Percentiles rank a stretch among this genome's conserved stretches.
Conservation (phyloP, 1,284 basidiomycete genomes). For the Apiotrichum montevideense region DNA sequence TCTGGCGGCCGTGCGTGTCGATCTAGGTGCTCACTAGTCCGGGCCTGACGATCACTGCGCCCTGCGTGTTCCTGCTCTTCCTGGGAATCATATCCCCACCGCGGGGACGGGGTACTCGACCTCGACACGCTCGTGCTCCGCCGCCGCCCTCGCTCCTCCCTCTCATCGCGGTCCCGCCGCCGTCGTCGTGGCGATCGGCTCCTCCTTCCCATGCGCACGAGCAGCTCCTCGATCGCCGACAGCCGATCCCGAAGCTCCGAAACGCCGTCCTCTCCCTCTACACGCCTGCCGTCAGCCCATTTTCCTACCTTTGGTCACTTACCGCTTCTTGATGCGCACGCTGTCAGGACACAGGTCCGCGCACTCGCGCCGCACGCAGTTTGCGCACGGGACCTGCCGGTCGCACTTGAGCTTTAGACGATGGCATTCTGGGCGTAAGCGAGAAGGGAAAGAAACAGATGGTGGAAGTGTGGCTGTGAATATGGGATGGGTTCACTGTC, state of each 20-base stretch:
- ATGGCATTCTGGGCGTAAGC: conserved; percentile 17
- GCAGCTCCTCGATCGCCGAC: background rate
- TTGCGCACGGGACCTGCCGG: conserved; percentile 29
- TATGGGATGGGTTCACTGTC: no score
- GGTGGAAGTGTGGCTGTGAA: no score
- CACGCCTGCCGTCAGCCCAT: background rate
- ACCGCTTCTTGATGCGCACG: background rate
- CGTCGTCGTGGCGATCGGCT: background rate
- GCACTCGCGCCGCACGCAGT: conserved; percentile 34
- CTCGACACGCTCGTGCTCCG: no score
- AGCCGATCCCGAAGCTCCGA: conserved; percentile 16
- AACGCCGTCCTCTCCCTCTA: conserved; percentile 8
- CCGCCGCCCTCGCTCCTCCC: background rate
- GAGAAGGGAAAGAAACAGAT: no score
- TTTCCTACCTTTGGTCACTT: background rate
- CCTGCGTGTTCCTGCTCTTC: no score
- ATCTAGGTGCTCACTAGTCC: no score
- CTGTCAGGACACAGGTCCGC: conserved; percentile 32
- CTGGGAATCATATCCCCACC: no score
- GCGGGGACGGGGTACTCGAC: no score
- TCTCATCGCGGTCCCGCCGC: background rate
- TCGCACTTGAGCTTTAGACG: conserved; percentile 33
- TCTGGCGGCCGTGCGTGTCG: no score
- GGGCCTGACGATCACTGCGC: no score
- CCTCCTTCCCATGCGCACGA: background rate